A percentile compares a stretch with the other conserved stretches of the same genome.
Conservation (phyloP, 2,329 filamentous ascomycete genomes). For the Endothia cerciana region DNA sequence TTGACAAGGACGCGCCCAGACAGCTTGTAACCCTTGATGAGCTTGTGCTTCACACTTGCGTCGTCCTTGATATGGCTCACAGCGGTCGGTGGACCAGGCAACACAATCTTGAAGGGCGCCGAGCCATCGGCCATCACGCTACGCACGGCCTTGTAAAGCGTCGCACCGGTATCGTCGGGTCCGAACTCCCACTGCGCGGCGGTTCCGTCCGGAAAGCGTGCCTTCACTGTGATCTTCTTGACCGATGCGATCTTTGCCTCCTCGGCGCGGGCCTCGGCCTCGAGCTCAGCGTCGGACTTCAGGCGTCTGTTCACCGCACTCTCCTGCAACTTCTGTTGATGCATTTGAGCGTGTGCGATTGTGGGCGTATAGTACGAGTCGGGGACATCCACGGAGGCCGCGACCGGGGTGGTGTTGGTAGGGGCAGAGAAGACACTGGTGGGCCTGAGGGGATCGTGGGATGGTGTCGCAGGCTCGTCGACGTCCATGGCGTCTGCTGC, state of each 20-base stretch:
- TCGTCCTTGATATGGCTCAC: conserved; percentile 49
- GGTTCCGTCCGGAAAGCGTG: conserved; percentile 87
- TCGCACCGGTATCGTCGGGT: conserved; percentile 68
- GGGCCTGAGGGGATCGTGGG: conserved; percentile 48
- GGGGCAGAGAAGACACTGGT: conserved; percentile 81
- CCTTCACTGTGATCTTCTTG: conserved; percentile 72
- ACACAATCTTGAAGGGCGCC: conserved; percentile 71
- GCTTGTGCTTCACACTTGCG: conserved; percentile 49
- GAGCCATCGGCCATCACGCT: conserved; percentile 66
- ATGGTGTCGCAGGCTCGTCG: conserved; percentile 28
- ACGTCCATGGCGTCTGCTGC: conserved; percentile 37
- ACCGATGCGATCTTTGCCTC: conserved; percentile 68
- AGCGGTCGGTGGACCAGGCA: conserved; percentile 48
- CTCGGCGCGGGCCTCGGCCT: conserved; percentile 67
- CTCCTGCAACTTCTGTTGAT: conserved; percentile 68
- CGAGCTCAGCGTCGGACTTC: conserved; percentile 80
- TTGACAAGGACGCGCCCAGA: conserved; percentile 74
- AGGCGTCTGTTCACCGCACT: conserved; percentile 74
- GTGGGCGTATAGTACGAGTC: conserved; percentile 79
- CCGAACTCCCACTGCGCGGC: conserved; percentile 74
- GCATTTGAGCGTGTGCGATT: conserved; percentile 74
- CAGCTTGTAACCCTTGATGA: conserved; percentile 77
- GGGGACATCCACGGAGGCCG: conserved; percentile 68
- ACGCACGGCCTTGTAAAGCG: conserved; percentile 76
- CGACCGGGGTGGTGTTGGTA: conserved; percentile 71